phyloP scores from a whole-genome alignment of 176 grass and related monocot species.

The Puccinellia tenuiflora region DNA sequence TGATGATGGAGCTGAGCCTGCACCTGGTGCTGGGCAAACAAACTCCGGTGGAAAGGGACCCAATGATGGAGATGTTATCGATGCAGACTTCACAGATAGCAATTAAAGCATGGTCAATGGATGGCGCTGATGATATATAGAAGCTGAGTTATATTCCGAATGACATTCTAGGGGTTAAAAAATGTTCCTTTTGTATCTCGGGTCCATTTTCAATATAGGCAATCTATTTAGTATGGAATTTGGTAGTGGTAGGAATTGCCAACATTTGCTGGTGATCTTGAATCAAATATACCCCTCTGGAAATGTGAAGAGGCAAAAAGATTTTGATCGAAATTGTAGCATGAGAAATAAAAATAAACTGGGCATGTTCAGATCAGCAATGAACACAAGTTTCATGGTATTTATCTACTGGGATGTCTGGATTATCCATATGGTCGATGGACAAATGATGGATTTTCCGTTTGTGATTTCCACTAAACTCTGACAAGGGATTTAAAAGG shows the following conservation, averaged over 20 bases:
- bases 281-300: background rate
- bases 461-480: too few species aligned
- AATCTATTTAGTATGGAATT: constrained; percentile 24
- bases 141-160: constrained; percentile 3
- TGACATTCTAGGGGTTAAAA: constrained; percentile 17
- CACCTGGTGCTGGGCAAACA: constrained; percentile 30
- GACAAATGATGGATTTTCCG: too few species aligned
- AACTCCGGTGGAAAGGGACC: constrained; percentile 40
- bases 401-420: too few species aligned
- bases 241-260: background rate
- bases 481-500: too few species aligned
- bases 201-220: constrained; percentile 24
- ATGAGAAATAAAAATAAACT: background rate
- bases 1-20: constrained; percentile 42
- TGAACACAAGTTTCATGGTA: too few species aligned
- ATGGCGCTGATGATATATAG: background rate
- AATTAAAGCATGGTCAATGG: constrained; percentile 37
- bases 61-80: constrained; percentile 81
- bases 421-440: too few species aligned
- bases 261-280: constrained; percentile 25
- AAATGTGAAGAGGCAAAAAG: background rate
- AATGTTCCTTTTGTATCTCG: constrained; percentile 31
- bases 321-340: constrained; percentile 26
- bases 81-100: constrained; percentile 91
- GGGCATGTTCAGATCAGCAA: too few species aligned